Evolutionary conservation across 2,329 filamentous ascomycete species (phyloP).

Genomic region (Trichoderma sp.): DNA sequence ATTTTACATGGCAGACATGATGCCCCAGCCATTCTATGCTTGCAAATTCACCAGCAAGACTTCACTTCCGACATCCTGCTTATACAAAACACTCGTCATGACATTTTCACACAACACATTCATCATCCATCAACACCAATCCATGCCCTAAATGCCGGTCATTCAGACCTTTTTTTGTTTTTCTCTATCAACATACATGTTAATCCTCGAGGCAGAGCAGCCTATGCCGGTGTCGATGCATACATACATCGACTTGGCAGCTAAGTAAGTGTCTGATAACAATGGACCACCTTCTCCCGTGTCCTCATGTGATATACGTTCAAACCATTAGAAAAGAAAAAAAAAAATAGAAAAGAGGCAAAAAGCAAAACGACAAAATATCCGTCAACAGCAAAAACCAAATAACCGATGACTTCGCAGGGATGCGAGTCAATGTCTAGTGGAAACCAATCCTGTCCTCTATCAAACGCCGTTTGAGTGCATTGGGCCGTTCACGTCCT

Average conservation of each 20-base stretch:
- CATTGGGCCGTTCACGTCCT: constrained; percentile 21
- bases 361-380: constrained; percentile 9
- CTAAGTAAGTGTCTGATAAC: constrained; percentile 14
- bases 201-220: constrained; percentile 9
- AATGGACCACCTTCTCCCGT: constrained; percentile 6
- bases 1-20: neutral
- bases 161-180: constrained; percentile 16
- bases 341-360: constrained; percentile 18
- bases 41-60: too few species aligned
- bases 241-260: constrained; percentile 9
- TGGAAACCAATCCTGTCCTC: constrained; percentile 27
- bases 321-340: constrained; percentile 19
- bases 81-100: neutral
- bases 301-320: constrained; percentile 18
- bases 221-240: constrained; percentile 7
- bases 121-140: neutral
- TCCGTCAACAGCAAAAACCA: constrained; percentile 20
- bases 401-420: constrained; percentile 19
- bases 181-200: constrained; percentile 19
- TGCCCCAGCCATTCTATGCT: too few species aligned
- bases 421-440: constrained; percentile 24
- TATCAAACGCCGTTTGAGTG: constrained; percentile 33
- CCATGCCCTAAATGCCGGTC: constrained; percentile 2
- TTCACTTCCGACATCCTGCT: too few species aligned
- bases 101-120: neutral